These are phyloP conservation scores for Silene coronaria DNA, from an alignment of 179 eudicot genomes.

Conservation along the genomic window DNA sequence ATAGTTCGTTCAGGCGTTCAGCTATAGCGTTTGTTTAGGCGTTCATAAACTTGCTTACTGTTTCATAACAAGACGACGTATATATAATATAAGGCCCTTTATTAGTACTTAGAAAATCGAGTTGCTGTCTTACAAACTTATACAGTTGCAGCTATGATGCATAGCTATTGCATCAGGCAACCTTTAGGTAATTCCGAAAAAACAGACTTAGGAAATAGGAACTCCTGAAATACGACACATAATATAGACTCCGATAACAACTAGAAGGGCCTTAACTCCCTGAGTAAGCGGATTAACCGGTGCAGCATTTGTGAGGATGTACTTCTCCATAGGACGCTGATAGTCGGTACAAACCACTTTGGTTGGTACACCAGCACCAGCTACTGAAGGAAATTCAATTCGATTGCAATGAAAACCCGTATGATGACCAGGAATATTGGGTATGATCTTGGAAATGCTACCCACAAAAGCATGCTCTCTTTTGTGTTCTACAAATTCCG, in stretches of 20 bases:
- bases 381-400: slow-evolving; percentile 36
- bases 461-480: slow-evolving; percentile 17
- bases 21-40: too few relatives aligned
- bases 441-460: slow-evolving; percentile 19
- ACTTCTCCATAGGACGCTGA: slow-evolving; percentile 39
- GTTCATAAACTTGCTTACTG: too few relatives aligned
- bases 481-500: slow-evolving; percentile 21
- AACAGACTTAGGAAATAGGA: not conserved
- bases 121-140: too few relatives aligned
- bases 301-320: slow-evolving; percentile 47
- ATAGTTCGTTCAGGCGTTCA: too few relatives aligned
- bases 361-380: slow-evolving; percentile 31
- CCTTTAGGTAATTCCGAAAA: not conserved
- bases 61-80: too few relatives aligned
- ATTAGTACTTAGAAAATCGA: too few relatives aligned
- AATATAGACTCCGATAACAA: not conserved
- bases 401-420: slow-evolving; percentile 33
- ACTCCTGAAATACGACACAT: not conserved
- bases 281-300: slow-evolving; percentile 28
- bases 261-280: not conserved
- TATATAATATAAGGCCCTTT: too few relatives aligned
- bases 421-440: not conserved
- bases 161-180: not conserved
- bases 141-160: not conserved
- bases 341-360: slow-evolving; percentile 35